Evolutionary conservation across 148 eudicot genomes (phyloP), one percentile per base, ranked within the genome.

Genomic region (Rhododendron mucronatum): DNA sequence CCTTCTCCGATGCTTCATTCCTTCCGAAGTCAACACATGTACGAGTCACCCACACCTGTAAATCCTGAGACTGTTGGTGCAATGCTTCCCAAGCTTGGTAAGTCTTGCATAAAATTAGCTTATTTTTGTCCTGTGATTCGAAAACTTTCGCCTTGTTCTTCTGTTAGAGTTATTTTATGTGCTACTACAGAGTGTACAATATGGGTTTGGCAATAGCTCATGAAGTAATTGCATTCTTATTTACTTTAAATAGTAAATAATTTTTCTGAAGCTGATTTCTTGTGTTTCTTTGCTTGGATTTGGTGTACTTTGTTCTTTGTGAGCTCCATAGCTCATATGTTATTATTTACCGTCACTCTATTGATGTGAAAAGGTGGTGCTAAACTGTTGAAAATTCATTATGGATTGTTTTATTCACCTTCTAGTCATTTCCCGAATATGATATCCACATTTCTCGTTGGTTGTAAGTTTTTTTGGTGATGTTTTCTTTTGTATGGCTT

Each of bases 51-150:
- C 59, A 76, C 91, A 80, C 91, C 93, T 82, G 93, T 91, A 28
- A 93, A 93, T 91, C 91, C 95, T 69, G 98, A 97, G 86, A 97
- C 99, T 86, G 95, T 97, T 88, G 90, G 89, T 81, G 98, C 99
- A 86, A 97, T 97, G 99, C 88, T 97, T 84, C 98, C 99, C 73
- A 95, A 93, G 93, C 98, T 97, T 88, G 98, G 99, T 97, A 85
- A 90, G 95, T 88, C 15, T 87, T 47, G 28, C 65, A 61, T 23
- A 10, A 59, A 23, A n/a, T 63, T 82, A 20, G 35, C 65, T 28
- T 82, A 6, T 20, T 4, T 55, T 5, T 80, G 7, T 37, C 30
- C 59, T 59, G 51, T 82, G 30, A 57, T 81, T 41, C 39, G 4
- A 10, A 57, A 30, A 41, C n/a, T 63, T 83, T n/a, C 15, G 76